Evolutionary conservation across 495 filamentous ascomycete genomes (phyloP).

Genomic region (Staphylotrichum tortipilum): DNA sequence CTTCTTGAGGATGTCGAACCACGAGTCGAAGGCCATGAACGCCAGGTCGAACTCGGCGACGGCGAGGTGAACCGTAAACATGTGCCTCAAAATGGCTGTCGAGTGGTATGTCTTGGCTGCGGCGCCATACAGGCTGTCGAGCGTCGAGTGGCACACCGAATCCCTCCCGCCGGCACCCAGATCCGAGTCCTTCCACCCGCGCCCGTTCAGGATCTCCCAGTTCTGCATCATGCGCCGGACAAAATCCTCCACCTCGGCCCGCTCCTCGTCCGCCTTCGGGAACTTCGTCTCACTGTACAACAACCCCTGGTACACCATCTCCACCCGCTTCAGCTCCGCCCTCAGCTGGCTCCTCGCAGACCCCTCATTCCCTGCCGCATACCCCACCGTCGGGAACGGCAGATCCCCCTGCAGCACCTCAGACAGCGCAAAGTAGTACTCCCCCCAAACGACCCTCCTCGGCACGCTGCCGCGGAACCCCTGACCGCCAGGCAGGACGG

Average conservation of each 20-base stretch:
- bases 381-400: constrained; percentile 39
- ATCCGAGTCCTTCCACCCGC: constrained; percentile 66
- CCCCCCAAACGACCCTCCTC: constrained; percentile 61
- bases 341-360: constrained; percentile 57
- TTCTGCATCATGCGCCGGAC: constrained; percentile 70
- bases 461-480: constrained; percentile 40
- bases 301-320: constrained; percentile 62
- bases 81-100: constrained; percentile 70
- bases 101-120: constrained; percentile 92
- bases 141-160: constrained; percentile 57
- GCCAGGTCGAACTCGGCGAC: constrained; percentile 85
- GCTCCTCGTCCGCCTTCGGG: constrained; percentile 68
- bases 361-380: constrained; percentile 28
- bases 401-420: constrained; percentile 48
- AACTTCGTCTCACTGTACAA: constrained; percentile 69
- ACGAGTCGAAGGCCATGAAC: constrained; percentile 77
- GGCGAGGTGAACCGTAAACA: constrained; percentile 79
- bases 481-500: constrained; percentile 32
- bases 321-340: constrained; percentile 64
- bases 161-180: constrained; percentile 71
- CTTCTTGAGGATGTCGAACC: constrained; percentile 73
- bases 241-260: constrained; percentile 71
- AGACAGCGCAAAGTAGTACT: constrained; percentile 71
- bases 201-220: constrained; percentile 71
- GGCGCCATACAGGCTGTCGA: constrained; percentile 80